Evolutionary conservation across 2,329 filamentous ascomycete species (phyloP).

Genomic region (Aspergillus uvarum): DNA sequence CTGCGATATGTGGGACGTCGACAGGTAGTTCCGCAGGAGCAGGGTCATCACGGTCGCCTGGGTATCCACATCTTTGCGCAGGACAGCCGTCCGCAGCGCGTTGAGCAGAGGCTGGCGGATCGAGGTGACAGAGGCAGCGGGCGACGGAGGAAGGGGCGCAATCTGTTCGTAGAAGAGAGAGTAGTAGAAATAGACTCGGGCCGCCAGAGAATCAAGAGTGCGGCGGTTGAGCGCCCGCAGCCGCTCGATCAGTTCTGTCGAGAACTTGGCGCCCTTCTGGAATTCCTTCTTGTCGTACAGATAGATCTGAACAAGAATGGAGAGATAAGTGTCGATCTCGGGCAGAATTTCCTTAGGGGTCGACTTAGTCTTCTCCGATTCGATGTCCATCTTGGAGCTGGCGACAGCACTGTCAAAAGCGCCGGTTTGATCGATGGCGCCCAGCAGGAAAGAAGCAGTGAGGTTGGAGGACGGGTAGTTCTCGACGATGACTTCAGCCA

Average conservation of each 20-base stretch:
- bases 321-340: conserved; percentile 85
- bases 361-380: conserved; percentile 66
- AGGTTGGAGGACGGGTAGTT: conserved; percentile 70
- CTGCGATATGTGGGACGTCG: conserved; percentile 94
- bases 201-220: conserved; percentile 88
- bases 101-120: conserved; percentile 84
- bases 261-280: conserved; percentile 80
- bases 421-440: conserved; percentile 66
- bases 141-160: conserved; percentile 81
- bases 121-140: conserved; percentile 79
- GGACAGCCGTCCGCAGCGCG: conserved; percentile 88
- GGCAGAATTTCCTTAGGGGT: conserved; percentile 72
- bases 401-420: conserved; percentile 60
- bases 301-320: conserved; percentile 81
- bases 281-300: conserved; percentile 82
- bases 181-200: conserved; percentile 98
- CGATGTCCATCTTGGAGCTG: conserved; percentile 70
- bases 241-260: conserved; percentile 75
- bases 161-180: conserved; percentile 93
- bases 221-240: conserved; percentile 88
- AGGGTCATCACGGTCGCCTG: conserved; percentile 94
- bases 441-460: conserved; percentile 68
- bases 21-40: conserved; percentile 90
- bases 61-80: conserved; percentile 96
- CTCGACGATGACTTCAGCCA: conserved; percentile 77